Evolutionary conservation across 345 rosid genomes (phyloP).

Genomic region (Syzygium jambos): DNA sequence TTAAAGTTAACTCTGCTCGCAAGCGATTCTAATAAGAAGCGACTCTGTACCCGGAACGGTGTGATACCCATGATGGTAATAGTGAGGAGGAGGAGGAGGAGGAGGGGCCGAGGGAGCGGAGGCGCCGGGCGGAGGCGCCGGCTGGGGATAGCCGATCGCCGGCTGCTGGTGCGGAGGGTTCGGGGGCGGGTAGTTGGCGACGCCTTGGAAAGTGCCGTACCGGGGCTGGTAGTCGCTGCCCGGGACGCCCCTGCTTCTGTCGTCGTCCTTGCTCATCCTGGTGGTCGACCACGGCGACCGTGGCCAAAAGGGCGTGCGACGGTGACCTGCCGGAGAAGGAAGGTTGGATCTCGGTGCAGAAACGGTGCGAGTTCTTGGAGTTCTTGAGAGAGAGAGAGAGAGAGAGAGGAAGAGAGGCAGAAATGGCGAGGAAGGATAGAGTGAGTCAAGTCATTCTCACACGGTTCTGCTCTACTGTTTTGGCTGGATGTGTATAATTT

Average conservation of each 20-base stretch:
- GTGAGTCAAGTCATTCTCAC: not conserved
- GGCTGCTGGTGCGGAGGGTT: conserved; percentile 34
- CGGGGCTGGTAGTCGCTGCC: conserved; percentile 16
- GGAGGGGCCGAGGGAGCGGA: conserved; percentile 22
- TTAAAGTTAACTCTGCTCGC: not conserved
- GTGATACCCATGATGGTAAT: conserved; percentile 64
- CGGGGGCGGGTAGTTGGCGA: conserved; percentile 75
- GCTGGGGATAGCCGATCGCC: conserved; percentile 80
- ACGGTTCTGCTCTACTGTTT: not conserved
- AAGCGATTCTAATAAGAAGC: not conserved
- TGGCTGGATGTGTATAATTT: not conserved
- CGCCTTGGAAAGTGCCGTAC: conserved; percentile 97
- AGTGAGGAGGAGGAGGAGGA: conserved; percentile 30
- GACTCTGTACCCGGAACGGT: conserved; percentile 51
- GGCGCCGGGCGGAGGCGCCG: conserved; percentile 61
- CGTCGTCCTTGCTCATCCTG: conserved; percentile 8
- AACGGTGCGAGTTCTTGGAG: not conserved
- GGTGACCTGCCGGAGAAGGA: not conserved
- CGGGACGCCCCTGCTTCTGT: not conserved
- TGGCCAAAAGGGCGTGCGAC: not conserved
- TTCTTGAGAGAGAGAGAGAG: not conserved
- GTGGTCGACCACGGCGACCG: not conserved
- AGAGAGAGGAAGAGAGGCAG: not conserved
- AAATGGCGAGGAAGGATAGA: not conserved
- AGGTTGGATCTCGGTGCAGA: not conserved